A percentile compares a stretch with the other conserved stretches of the same genome.
Conservation (phyloP, 202 grass and related monocot species). For the Cymbopogon flexuosus region DNA sequence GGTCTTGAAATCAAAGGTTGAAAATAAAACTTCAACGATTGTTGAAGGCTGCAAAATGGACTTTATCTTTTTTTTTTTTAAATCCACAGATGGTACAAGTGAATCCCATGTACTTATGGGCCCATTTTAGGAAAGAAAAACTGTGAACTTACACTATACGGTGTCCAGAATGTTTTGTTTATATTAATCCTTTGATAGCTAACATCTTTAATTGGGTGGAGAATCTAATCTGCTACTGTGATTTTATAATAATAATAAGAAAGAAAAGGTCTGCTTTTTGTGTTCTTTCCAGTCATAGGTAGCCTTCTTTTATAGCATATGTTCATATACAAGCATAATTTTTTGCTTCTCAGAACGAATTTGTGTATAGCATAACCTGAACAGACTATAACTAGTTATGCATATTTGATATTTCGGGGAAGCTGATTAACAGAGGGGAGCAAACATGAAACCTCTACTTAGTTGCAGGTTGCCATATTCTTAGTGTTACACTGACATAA, state of each 20-base stretch:
- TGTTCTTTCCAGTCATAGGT: not conserved
- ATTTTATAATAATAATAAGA: not conserved
- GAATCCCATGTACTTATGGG: not conserved
- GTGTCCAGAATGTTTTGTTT: not conserved
- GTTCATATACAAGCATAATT: not conserved
- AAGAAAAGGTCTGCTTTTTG: not conserved
- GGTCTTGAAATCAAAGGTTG: not conserved
- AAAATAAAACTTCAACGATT: not conserved
- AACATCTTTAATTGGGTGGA: not conserved
- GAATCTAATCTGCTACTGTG: not conserved
- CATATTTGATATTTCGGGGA: not conserved
- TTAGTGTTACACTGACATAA: conserved; percentile 16
- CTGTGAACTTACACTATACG: not conserved
- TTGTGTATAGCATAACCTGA: not conserved
- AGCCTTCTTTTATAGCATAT: not conserved
- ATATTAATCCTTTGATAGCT: not conserved
- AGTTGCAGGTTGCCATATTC: not conserved
- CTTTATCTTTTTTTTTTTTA: no score
- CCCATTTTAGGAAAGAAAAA: not conserved
- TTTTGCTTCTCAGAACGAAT: not conserved
- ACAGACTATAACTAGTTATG: not conserved
- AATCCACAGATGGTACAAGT: not conserved
- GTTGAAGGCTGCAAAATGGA: not conserved
- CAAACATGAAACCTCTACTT: not conserved
- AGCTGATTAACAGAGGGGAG: not conserved